phyloP scores from a whole-genome alignment of 192 early-diverging fungal genomes.

The Mortierella claussenii region DNA sequence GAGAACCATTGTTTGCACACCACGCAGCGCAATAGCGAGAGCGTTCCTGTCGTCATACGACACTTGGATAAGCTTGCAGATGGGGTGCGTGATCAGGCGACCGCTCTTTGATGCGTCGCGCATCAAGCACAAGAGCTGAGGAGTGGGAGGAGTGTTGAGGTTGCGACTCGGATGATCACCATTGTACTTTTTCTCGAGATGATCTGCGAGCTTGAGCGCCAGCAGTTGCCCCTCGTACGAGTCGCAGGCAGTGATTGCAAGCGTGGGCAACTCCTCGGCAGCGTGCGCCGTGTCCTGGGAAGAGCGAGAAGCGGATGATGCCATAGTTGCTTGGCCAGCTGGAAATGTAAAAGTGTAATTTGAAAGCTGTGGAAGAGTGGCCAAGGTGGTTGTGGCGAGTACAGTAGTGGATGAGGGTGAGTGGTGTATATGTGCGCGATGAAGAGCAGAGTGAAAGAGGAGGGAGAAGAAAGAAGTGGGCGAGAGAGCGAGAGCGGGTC shows the following conservation, averaged over 20 bases:
- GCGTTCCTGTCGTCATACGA: constrained; percentile 14
- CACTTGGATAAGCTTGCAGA: constrained; percentile 24
- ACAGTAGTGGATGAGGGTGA: too few relatives aligned
- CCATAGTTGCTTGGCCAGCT: too few relatives aligned
- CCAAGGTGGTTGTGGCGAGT: too few relatives aligned
- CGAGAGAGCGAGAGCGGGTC: too few relatives aligned
- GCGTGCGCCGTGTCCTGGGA: too few relatives aligned
- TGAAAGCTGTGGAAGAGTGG: too few relatives aligned
- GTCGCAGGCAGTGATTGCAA: constrained; percentile 42
- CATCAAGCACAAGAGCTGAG: constrained; percentile 21
- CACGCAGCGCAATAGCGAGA: constrained; percentile 19
- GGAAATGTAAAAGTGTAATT: too few relatives aligned
- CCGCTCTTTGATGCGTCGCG: constrained; percentile 12
- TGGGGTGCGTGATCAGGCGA: neutral
- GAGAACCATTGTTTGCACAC: constrained; percentile 26
- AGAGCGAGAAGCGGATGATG: too few relatives aligned
- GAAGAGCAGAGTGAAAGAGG: too few relatives aligned
- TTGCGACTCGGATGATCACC: neutral
- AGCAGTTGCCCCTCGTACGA: constrained; percentile 28
- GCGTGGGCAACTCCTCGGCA: neutral
- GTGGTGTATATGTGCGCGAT: too few relatives aligned
- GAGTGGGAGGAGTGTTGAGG: neutral
- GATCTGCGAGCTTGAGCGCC: constrained; percentile 11
- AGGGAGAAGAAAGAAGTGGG: too few relatives aligned
- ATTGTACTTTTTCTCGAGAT: constrained; percentile 7